Conservation (phyloP, 1,284 basidiomycete species). For the Cryptococcus maquisensis region DNA sequence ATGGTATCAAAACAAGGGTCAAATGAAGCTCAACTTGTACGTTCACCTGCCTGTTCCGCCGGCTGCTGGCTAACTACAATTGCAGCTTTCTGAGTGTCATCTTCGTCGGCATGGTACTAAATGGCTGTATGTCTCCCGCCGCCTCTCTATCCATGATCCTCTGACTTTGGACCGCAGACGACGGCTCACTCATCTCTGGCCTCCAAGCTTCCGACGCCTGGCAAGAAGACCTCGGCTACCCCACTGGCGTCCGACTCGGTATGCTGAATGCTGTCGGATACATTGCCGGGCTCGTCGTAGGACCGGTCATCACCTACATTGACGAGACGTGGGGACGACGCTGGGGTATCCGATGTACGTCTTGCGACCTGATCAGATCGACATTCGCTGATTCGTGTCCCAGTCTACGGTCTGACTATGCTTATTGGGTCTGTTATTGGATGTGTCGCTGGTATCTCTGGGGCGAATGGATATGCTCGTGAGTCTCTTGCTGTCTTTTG, state of each 20-base stretch:
- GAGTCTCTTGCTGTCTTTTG: constrained; percentile 6
- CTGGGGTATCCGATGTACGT: constrained; percentile 49
- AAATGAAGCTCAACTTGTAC: constrained; percentile 50
- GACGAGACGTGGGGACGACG: constrained; percentile 44
- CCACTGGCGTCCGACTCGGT: constrained; percentile 36
- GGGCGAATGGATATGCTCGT: constrained; percentile 44
- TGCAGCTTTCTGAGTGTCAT: constrained; percentile 48
- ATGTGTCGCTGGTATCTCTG: constrained; percentile 40
- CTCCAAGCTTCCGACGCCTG: constrained; percentile 47
- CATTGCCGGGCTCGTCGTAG: constrained; percentile 44
- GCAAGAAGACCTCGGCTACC: constrained; percentile 44
- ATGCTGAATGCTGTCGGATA: constrained; percentile 45
- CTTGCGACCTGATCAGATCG: too few species aligned
- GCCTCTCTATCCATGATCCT: neutral
- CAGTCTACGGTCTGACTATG: constrained; percentile 48
- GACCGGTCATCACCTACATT: constrained; percentile 46
- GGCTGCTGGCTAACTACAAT: constrained; percentile 1
- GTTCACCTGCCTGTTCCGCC: constrained; percentile 7
- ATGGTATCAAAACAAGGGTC: constrained; percentile 47
- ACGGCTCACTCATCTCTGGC: constrained; percentile 47
- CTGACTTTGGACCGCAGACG: constrained; percentile 30
- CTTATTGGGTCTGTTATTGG: constrained; percentile 45
- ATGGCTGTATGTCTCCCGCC: constrained; percentile 42
- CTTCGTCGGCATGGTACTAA: constrained; percentile 49
- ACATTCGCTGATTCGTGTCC: neutral